phyloP scores from a whole-genome alignment of 257 asterid species.

The Coffea eugenioides region DNA sequence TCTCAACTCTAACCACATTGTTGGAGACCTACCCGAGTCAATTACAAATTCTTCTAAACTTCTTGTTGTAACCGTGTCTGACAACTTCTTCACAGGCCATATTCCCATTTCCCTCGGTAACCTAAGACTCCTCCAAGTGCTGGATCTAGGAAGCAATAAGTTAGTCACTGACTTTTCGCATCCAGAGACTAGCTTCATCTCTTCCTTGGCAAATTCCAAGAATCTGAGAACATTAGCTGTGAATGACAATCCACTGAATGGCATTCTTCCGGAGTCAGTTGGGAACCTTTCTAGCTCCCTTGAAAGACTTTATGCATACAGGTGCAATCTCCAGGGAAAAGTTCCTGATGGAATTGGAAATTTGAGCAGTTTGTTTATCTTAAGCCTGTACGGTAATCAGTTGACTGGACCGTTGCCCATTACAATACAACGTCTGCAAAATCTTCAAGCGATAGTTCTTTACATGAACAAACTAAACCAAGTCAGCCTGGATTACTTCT shows the following conservation, averaged over 20 bases:
- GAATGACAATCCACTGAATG: background rate
- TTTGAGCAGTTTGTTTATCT: no score
- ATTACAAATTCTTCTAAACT: constrained; percentile 32
- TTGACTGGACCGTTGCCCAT: no score
- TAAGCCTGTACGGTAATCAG: no score
- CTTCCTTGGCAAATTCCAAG: constrained; percentile 1
- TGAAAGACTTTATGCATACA: background rate
- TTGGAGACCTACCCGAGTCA: constrained; percentile 25
- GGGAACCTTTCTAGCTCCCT: constrained; percentile 18
- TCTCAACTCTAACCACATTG: constrained; percentile 10
- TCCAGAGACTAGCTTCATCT: constrained; percentile 5
- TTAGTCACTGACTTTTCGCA: background rate
- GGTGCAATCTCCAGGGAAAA: background rate
- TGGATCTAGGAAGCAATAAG: background rate
- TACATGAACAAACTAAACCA: no score
- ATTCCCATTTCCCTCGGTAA: constrained; percentile 21
- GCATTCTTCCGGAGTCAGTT: background rate
- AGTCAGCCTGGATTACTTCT: no score
- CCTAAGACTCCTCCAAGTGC: constrained; percentile 9
- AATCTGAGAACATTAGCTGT: background rate
- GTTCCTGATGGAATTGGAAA: no score
- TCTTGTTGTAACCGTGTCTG: no score
- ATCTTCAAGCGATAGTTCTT: no score
- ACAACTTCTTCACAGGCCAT: no score
- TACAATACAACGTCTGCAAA: no score